Conservation (phyloP, 139 green algal genomes). For the Picochlorum sp. region DNA sequence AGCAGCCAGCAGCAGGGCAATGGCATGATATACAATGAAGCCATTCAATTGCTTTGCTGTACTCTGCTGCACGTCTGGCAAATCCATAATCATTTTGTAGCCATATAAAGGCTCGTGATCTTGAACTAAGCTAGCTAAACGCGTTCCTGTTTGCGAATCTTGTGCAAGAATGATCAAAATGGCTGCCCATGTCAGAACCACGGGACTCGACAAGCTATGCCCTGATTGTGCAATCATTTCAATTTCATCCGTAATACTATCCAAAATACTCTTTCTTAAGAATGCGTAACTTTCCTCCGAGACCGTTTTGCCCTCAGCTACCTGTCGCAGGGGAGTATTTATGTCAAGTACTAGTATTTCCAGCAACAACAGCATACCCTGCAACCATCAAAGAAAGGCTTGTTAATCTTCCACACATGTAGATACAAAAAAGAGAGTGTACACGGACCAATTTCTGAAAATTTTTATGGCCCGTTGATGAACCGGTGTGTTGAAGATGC, state of each 20-base stretch:
- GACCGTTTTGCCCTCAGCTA: constrained; percentile 3
- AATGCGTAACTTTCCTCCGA: constrained; percentile 13
- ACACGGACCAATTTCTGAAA: not conserved
- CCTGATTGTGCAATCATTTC: constrained; percentile 9
- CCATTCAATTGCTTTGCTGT: not conserved
- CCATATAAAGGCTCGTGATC: too few species aligned
- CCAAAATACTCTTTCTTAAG: not conserved
- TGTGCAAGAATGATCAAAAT: not conserved
- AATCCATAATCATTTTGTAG: too few species aligned
- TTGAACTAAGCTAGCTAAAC: not conserved
- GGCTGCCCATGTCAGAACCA: not conserved
- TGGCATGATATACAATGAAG: constrained; percentile 14
- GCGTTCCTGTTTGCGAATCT: not conserved
- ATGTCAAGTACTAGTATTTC: constrained; percentile 39
- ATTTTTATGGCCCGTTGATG: not conserved
- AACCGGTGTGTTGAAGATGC: constrained; percentile 21
- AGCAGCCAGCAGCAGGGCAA: constrained; percentile 28
- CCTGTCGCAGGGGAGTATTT: constrained; percentile 2
- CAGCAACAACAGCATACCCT: constrained; percentile 40
- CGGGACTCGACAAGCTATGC: not conserved
- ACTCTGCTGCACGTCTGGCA: too few species aligned
- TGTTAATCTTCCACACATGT: not conserved
- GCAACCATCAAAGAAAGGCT: not conserved
- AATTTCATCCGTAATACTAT: constrained; percentile 16
- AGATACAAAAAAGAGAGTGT: too few species aligned